Percentiles rank a stretch among this genome's conserved stretches.
Conservation (phyloP, 768 basidiomycete genomes). For the Tricholoma flavovirens region DNA sequence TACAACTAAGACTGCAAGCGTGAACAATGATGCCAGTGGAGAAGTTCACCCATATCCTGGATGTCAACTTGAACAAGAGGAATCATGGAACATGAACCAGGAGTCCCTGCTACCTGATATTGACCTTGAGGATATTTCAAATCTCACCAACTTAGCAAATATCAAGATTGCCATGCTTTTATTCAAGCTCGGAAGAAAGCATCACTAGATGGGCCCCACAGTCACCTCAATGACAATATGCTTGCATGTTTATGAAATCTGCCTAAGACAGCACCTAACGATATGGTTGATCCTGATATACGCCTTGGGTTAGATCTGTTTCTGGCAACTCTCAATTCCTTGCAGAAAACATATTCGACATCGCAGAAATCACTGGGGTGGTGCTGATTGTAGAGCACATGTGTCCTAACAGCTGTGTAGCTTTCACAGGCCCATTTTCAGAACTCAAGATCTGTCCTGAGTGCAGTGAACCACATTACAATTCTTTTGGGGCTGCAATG, state of each 20-base stretch:
- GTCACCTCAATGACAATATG: not conserved
- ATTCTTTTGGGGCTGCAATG: not conserved
- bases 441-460: not conserved
- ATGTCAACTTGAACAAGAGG: too few relatives aligned
- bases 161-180: not conserved
- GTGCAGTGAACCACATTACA: slow-evolving; percentile 2
- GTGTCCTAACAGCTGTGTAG: not conserved
- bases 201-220: not conserved
- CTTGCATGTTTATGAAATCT: not conserved
- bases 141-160: not conserved
- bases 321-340: too few relatives aligned
- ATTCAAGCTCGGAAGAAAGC: not conserved
- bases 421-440: too few relatives aligned
- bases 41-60: too few relatives aligned
- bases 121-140: not conserved
- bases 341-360: slow-evolving; percentile 19
- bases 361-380: slow-evolving; percentile 5
- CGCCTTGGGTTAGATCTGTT: too few relatives aligned
- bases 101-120: too few relatives aligned
- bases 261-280: not conserved
- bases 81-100: too few relatives aligned
- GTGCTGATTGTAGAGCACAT: not conserved
- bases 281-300: not conserved
- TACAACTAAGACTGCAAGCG: too few relatives aligned
- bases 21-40: too few relatives aligned